Percentiles rank a stretch among this genome's conserved stretches.
Conservation (phyloP, 2,329 filamentous ascomycete species). For the Grosmannia huntii region DNA sequence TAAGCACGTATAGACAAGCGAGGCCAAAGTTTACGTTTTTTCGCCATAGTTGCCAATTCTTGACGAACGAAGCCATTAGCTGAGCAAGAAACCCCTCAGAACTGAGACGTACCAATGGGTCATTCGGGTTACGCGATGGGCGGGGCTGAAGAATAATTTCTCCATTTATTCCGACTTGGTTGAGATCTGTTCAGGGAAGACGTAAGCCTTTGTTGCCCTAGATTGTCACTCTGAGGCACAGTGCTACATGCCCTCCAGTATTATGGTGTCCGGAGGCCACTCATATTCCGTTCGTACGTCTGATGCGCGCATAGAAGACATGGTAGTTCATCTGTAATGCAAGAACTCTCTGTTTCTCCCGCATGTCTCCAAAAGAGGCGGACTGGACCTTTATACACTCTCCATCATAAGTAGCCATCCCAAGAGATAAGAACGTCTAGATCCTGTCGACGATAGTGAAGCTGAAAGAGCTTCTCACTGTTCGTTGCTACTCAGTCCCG, state of each 20-base stretch:
- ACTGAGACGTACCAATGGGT: background rate
- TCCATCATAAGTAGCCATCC: background rate
- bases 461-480: background rate
- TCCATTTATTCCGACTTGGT: background rate
- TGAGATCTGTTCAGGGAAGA: background rate
- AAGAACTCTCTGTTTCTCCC: too few relatives aligned
- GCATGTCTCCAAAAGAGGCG: too few relatives aligned
- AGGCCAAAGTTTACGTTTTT: conserved; percentile 36
- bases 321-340: too few relatives aligned
- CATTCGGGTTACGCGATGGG: background rate
- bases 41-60: conserved; percentile 30
- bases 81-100: too few relatives aligned
- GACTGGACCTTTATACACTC: background rate
- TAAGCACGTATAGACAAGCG: conserved; percentile 37
- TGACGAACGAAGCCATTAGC: conserved; percentile 36
- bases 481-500: background rate
- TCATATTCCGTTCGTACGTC: background rate
- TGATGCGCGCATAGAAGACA: background rate
- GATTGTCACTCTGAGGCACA: too few relatives aligned
- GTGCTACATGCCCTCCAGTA: background rate
- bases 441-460: background rate
- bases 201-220: too few relatives aligned
- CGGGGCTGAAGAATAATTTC: background rate
- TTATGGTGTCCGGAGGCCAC: background rate
- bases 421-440: background rate